Conservation (phyloP, 495 filamentous ascomycete species). For the Penicillium paradoxum region DNA sequence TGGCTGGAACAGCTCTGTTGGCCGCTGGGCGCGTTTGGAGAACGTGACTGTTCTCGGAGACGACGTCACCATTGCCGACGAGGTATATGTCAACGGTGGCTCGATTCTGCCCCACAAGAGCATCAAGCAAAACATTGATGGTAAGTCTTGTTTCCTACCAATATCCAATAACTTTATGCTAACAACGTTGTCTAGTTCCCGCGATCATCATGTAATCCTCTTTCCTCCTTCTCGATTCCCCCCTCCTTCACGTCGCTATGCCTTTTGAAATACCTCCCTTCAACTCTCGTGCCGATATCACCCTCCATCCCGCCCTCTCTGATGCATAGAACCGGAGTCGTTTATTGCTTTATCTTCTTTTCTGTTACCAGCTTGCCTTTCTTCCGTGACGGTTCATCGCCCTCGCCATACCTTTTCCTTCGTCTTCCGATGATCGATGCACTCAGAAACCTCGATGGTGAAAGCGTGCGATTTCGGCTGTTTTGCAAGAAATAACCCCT, state of each 20-base stretch:
- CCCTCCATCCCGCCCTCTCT: slow-evolving; percentile 21
- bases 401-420: slow-evolving; percentile 18
- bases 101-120: slow-evolving; percentile 96
- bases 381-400: slow-evolving; percentile 9
- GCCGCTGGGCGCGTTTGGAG: slow-evolving; percentile 93
- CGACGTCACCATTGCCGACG: slow-evolving; percentile 98
- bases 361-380: slow-evolving; percentile 20
- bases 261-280: slow-evolving; percentile 16
- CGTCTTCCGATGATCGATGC: slow-evolving; percentile 16
- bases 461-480: slow-evolving; percentile 13
- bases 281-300: slow-evolving; percentile 24
- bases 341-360: slow-evolving; percentile 33
- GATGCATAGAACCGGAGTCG: slow-evolving; percentile 45
- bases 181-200: slow-evolving; percentile 48
- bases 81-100: slow-evolving; percentile 98
- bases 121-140: slow-evolving; percentile 97
- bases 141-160: slow-evolving; percentile 39
- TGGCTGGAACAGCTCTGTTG: slow-evolving; percentile 96
- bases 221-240: slow-evolving; percentile 4
- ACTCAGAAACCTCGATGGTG: slow-evolving; percentile 25
- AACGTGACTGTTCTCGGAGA: slow-evolving; percentile 97
- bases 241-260: slow-evolving; percentile 29
- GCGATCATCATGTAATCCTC: slow-evolving; percentile 77
- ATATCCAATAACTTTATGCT: background rate
- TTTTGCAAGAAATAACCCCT: slow-evolving; percentile 21